Base-by-base conservation (phyloP, 2,329 filamentous ascomycete genomes). In the Aspergillus amoenus region DNA sequence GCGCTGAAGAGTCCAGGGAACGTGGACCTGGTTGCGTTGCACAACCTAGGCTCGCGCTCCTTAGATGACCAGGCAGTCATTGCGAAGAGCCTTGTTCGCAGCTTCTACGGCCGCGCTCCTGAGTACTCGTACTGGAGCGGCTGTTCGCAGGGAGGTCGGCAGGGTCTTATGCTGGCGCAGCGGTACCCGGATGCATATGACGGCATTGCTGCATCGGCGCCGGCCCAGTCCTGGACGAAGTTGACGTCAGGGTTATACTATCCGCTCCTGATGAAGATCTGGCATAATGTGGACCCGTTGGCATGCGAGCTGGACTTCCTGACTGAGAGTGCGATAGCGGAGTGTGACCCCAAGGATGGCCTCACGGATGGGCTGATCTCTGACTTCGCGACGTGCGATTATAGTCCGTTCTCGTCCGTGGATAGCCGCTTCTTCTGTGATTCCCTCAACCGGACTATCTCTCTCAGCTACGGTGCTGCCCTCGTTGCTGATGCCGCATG, bases 281-380 rank as follows among this genome's bases (percentile, higher is more conserved):
- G 58, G 37, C 18, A 45, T 1, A 43, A 34, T 17, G 27, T 18
- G n/a, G 27, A 52, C 3, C 57, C 61, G 4, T 57, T 58, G 1
- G 46, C 34, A n/a, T 64, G 62, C 43, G 56, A 62, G 8, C 51
- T 64, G 5, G 53, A 61, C 6, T 53, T 51, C 0, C 59, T 64
- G 11, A 56, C 55, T 1, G 21, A 46, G 8, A 58, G 60, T 1
- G 55, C 58, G 2, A 44, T 64, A 13, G 49, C 46, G 5, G 41
- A 54, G 18, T 70, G 68, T 32, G 68, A 70, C 54, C 39, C 50
- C 2, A 55, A 68, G 2, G 68, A 70, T 39, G 67, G 68, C 1
- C 61, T 66, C 8, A 52, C 17, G 22, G 68, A 70, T 43, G 66
- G 67, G 0, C 55, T 70, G 5, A 67, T 70, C 32, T 64, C 64